Percentiles rank a stretch among this genome's conserved stretches.
Evolutionary conservation across 2,329 filamentous ascomycete species (phyloP).

Genomic region (Periconia macrospinosa): DNA sequence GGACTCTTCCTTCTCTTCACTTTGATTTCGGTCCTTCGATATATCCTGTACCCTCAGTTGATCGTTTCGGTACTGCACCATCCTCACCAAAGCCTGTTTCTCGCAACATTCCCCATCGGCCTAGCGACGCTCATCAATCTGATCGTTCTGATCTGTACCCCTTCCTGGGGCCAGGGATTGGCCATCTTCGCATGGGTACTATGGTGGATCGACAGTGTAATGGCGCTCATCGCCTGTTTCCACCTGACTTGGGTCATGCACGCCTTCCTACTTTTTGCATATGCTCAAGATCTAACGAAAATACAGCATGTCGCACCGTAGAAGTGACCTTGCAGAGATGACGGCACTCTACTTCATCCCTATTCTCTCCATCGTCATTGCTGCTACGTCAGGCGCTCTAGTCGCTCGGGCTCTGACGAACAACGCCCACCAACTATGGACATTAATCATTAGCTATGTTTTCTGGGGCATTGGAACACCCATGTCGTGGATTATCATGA

Average conservation of each 20-base stretch:
- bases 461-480: conserved; percentile 66
- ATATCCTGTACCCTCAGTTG: conserved; percentile 64
- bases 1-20: conserved; percentile 57
- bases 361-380: conserved; percentile 65
- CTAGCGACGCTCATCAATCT: conserved; percentile 67
- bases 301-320: conserved; percentile 4
- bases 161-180: conserved; percentile 58
- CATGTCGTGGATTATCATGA: conserved; percentile 61
- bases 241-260: conserved; percentile 43
- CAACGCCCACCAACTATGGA: conserved; percentile 57
- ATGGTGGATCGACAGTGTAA: conserved; percentile 49
- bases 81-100: conserved; percentile 65
- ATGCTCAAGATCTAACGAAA: background rate
- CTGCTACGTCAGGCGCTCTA: conserved; percentile 63
- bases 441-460: conserved; percentile 64
- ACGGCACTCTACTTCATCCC: conserved; percentile 65
- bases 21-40: conserved; percentile 58
- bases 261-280: conserved; percentile 52
- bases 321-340: conserved; percentile 43
- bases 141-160: conserved; percentile 60
- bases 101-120: conserved; percentile 66
- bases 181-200: conserved; percentile 45
- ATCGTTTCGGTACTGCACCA: conserved; percentile 65
- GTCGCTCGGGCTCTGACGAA: conserved; percentile 61
- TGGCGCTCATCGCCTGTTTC: conserved; percentile 29